A percentile compares a stretch with the other conserved stretches of the same genome.
These are phyloP conservation scores for Gryganskiella cystojenkinii DNA, from an alignment of 192 early-diverging fungal genomes.

Conservation along the genomic window DNA sequence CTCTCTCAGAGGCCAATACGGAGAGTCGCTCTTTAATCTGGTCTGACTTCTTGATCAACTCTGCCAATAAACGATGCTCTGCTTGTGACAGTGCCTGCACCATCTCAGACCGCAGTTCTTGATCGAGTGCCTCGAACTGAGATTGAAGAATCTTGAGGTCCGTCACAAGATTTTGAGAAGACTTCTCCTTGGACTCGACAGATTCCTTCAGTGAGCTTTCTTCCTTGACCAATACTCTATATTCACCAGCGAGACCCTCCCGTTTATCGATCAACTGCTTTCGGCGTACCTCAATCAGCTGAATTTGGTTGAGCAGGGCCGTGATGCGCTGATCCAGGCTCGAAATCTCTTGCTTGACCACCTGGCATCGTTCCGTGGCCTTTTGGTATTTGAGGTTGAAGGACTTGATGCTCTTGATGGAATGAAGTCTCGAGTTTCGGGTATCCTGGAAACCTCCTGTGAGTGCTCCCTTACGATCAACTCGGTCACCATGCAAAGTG, in stretches of 20 bases:
- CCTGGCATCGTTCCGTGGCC: constrained; percentile 48
- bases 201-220: constrained; percentile 65
- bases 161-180: constrained; percentile 55
- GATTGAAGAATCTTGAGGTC: constrained; percentile 61
- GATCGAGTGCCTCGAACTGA: constrained; percentile 68
- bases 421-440: constrained; percentile 78
- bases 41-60: constrained; percentile 64
- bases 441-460: constrained; percentile 90
- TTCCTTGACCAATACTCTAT: constrained; percentile 71
- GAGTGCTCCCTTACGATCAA: constrained; percentile 92
- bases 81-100: constrained; percentile 60
- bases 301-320: constrained; percentile 65
- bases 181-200: constrained; percentile 63
- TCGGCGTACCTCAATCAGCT: constrained; percentile 61
- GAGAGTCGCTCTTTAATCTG: constrained; percentile 65
- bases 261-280: constrained; percentile 66
- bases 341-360: constrained; percentile 65
- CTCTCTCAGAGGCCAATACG: constrained; percentile 62
- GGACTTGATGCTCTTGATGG: constrained; percentile 70
- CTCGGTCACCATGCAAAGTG: constrained; percentile 92
- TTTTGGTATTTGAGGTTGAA: constrained; percentile 57
- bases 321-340: constrained; percentile 73
- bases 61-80: constrained; percentile 63
- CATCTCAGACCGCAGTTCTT: constrained; percentile 71
- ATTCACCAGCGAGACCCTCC: constrained; percentile 63